A percentile compares a stretch with the other conserved stretches of the same genome.
phyloP scores from a whole-genome alignment of 2,329 filamentous ascomycete species.

The Xylariales sp. region DNA sequence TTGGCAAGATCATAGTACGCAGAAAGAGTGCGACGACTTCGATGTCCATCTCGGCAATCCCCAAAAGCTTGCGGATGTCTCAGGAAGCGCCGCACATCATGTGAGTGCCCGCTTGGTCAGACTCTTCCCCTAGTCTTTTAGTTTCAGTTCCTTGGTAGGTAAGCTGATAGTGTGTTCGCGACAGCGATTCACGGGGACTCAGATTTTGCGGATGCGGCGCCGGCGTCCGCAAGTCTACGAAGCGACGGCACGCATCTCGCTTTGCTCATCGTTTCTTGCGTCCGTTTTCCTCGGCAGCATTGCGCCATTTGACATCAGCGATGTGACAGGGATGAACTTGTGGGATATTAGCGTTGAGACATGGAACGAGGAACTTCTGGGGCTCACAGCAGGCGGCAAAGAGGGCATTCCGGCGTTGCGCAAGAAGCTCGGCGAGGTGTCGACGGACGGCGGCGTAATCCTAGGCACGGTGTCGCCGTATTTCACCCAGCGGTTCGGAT shows the following conservation, averaged over 20 bases:
- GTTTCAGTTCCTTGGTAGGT: not conserved
- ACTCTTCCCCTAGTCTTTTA: not conserved
- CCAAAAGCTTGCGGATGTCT: slow-evolving; percentile 78
- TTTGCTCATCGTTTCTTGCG: slow-evolving; percentile 95
- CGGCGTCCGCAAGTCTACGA: slow-evolving; percentile 85
- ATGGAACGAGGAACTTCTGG: slow-evolving; percentile 81
- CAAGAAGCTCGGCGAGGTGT: slow-evolving; percentile 82
- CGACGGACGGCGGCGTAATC: slow-evolving; percentile 81
- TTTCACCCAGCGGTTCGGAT: slow-evolving; percentile 82
- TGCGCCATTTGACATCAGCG: slow-evolving; percentile 91
- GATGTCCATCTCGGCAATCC: slow-evolving; percentile 76
- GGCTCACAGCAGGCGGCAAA: slow-evolving; percentile 71
- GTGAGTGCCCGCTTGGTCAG: slow-evolving; percentile 60
- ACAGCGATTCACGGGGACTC: slow-evolving; percentile 94
- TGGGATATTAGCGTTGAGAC: slow-evolving; percentile 84
- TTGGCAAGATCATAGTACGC: slow-evolving; percentile 98
- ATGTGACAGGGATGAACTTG: slow-evolving; percentile 96
- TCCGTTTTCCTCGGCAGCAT: slow-evolving; percentile 87
- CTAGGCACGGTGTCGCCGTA: slow-evolving; percentile 82
- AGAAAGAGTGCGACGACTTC: slow-evolving; percentile 89
- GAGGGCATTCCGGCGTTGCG: slow-evolving; percentile 73
- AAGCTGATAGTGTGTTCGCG: slow-evolving; percentile 28
- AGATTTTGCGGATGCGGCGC: slow-evolving; percentile 88
- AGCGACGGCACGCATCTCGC: slow-evolving; percentile 84
- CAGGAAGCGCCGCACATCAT: slow-evolving; percentile 94